These are phyloP conservation scores for Digitaria exilis DNA, from an alignment of 202 grass and related monocot species.

Conservation along the genomic window DNA sequence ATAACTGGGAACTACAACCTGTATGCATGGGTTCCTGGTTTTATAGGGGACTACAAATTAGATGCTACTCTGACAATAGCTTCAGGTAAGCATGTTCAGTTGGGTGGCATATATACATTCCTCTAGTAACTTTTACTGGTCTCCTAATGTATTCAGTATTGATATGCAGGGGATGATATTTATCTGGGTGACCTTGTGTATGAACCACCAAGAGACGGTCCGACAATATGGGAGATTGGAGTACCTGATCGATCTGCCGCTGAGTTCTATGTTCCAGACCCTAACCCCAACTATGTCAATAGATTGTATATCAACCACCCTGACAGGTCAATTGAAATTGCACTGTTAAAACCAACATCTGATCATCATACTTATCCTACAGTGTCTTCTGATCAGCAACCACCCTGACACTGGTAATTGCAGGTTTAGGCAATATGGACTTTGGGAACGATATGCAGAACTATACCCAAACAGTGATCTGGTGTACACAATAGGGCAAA, in stretches of 20 bases:
- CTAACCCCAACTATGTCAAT: constrained; percentile 73
- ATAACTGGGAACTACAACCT: constrained; percentile 76
- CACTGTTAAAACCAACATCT: constrained; percentile 6
- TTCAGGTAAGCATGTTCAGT: constrained; percentile 53
- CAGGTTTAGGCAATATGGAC: constrained; percentile 91
- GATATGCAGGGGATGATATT: constrained; percentile 54
- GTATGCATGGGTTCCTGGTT: constrained; percentile 85
- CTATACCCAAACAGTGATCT: constrained; percentile 75
- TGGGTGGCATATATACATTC: background rate
- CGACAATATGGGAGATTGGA: constrained; percentile 91
- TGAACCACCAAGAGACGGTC: constrained; percentile 81
- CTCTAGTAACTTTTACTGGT: constrained; percentile 30
- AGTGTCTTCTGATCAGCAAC: background rate
- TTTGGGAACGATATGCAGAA: constrained; percentile 85
- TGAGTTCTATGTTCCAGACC: constrained; percentile 87
- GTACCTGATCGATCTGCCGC: constrained; percentile 81
- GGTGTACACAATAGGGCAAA: constrained; percentile 63
- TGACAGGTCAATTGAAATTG: constrained; percentile 57
- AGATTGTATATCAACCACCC: constrained; percentile 68
- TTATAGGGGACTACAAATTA: constrained; percentile 92
- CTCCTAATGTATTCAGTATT: background rate
- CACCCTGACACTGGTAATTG: background rate
- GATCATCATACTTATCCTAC: background rate
- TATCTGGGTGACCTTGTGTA: constrained; percentile 77
- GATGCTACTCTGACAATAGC: constrained; percentile 62